Base-by-base conservation (phyloP, 1,284 basidiomycete genomes). In the Chalciporus sp. region DNA sequence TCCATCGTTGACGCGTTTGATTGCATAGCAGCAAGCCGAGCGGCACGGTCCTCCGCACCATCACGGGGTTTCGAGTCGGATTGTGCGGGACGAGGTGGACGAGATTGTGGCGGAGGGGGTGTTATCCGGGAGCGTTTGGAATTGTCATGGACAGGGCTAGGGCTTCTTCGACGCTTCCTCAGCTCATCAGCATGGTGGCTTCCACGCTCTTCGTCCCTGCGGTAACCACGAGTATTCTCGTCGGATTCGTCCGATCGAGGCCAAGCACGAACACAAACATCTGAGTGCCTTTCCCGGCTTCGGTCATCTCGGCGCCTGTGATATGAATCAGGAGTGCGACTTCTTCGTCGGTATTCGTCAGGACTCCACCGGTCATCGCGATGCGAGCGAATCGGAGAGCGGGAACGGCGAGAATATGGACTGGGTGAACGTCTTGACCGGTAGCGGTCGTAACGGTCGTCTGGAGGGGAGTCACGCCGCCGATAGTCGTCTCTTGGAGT, bases 21-120 rank as follows among this genome's bases (percentile, higher is more conserved):
- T 26, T 86, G 75, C 95, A 98, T 97, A 10, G 92, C 90, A 0
- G 92, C 94, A 17, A 98, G 78, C 29, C 89, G 86, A 20, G 91
- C 90, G 2, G 86, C 86, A 29, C 94, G 89, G 51, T 89, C 85
- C 1, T 83, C 80, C 5, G 67, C 70, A 40, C 58, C 58, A 19
- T 64, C 47, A 63, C 61, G 26, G 57, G 58, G 19, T 51, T 60
- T 57, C 40, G 58, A 55, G 49, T 44, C 16, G 59, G 64, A 50
- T 53, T 65, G 60, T 48, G 61, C 49, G 52, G 60, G 60, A 45
- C 61, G 59, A 33, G 56, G 43, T 58, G 63, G 39, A 49, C 66
- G 68, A 67, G 55, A 55, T 17, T 50, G 52, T 33, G 67, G 47
- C 61, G 70, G 68, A 47, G 67, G 66, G 5, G 71, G 75, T 39